Conservation (phyloP, 176 grass and related monocot species). For the Poa annua region DNA sequence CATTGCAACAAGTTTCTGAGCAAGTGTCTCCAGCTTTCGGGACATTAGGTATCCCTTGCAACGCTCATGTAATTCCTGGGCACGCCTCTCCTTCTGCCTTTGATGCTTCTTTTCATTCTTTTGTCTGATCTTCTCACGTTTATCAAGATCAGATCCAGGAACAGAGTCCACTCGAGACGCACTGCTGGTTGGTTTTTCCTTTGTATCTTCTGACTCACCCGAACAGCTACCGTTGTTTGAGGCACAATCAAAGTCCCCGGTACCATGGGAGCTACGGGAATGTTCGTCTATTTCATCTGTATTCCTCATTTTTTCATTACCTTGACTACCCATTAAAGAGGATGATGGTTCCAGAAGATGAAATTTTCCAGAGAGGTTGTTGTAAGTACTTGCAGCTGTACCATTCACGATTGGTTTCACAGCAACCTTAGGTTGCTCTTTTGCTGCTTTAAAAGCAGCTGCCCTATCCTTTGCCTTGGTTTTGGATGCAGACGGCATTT, state of each 20-base stretch:
- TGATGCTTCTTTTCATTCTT: constrained; percentile 99
- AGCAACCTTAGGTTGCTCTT: constrained; percentile 72
- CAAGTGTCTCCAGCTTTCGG: constrained; percentile 77
- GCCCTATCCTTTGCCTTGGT: constrained; percentile 81
- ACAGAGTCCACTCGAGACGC: constrained; percentile 58
- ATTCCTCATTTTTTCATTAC: constrained; percentile 66
- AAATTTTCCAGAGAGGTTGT: constrained; percentile 85
- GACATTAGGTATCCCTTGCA: constrained; percentile 98
- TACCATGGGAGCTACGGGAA: constrained; percentile 80
- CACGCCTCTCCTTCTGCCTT: constrained; percentile 88
- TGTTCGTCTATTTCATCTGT: constrained; percentile 94
- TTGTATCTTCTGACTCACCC: constrained; percentile 81
- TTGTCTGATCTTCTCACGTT: constrained; percentile 96
- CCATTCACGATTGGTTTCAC: constrained; percentile 65
- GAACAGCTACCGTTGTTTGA: constrained; percentile 93
- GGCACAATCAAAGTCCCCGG: constrained; percentile 79
- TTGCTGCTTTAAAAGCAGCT: constrained; percentile 58
- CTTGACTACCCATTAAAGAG: constrained; percentile 56
- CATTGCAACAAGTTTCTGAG: constrained; percentile 90
- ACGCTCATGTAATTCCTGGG: constrained; percentile 91
- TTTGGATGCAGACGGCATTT: constrained; percentile 95
- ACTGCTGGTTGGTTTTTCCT: constrained; percentile 64
- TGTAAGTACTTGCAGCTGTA: constrained; percentile 65
- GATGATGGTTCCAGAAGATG: constrained; percentile 71
- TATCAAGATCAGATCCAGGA: constrained; percentile 83